These are phyloP conservation scores for Pyrenophora graminea DNA, from an alignment of 2,329 filamentous ascomycete species.

Conservation along the genomic window DNA sequence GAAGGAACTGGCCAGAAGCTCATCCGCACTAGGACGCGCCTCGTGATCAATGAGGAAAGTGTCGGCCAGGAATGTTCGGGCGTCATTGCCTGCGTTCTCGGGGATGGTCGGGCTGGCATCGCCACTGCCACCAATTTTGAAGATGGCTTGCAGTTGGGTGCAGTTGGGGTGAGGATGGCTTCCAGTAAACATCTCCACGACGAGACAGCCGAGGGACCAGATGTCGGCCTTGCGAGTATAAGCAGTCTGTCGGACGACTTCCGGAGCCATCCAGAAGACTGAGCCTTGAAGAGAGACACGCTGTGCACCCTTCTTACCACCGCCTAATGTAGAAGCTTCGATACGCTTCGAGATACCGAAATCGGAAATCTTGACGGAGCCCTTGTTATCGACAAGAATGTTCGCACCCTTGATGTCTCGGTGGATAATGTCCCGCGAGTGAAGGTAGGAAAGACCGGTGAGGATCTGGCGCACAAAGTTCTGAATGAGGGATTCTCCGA, in stretches of 20 bases:
- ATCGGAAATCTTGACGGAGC: constrained; percentile 98
- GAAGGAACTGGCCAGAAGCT: constrained; percentile 83
- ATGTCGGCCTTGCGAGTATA: constrained; percentile 99
- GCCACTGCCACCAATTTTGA: constrained; percentile 87
- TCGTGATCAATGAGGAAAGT: constrained; percentile 98
- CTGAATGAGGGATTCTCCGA: constrained; percentile 89
- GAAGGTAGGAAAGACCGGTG: constrained; percentile 87
- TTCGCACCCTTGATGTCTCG: constrained; percentile 99
- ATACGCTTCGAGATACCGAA: constrained; percentile 99
- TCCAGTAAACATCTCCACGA: constrained; percentile 99
- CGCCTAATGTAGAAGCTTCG: constrained; percentile 77
- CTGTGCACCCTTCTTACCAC: constrained; percentile 43
- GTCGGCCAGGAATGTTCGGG: constrained; percentile 77
- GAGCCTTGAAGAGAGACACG: constrained; percentile 86
- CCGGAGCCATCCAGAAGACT: constrained; percentile 99
- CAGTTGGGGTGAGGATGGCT: constrained; percentile 95
- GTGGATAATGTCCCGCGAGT: constrained; percentile 94
- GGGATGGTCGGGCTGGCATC: constrained; percentile 88
- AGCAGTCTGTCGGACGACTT: constrained; percentile 96
- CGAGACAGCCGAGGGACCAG: constrained; percentile 94
- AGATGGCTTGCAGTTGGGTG: constrained; percentile 96
- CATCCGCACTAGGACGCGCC: constrained; percentile 86
- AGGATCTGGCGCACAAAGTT: constrained; percentile 98
- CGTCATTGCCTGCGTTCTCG: constrained; percentile 81
- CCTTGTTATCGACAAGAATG: constrained; percentile 98